A percentile compares a stretch with the other conserved stretches of the same genome.
Conservation (phyloP, 352 stramenopile species). For the Phytopythium aichiense region DNA sequence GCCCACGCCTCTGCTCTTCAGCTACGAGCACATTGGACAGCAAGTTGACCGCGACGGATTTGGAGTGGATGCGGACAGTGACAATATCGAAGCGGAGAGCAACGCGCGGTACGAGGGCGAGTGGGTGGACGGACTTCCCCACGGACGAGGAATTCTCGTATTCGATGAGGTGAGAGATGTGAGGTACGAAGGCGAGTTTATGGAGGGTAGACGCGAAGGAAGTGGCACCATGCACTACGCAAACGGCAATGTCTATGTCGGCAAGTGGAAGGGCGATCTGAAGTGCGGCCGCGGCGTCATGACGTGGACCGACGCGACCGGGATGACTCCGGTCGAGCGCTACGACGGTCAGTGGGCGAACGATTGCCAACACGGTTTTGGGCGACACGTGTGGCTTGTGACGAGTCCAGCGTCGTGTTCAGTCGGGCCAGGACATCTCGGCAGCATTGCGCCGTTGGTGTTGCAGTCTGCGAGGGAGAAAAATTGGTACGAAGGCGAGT, state of each 20-base stretch:
- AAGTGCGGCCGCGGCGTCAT: constrained; percentile 79
- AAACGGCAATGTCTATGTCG: constrained; percentile 59
- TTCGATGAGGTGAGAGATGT: constrained; percentile 63
- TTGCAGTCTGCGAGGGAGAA: constrained; percentile 28
- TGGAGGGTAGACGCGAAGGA: constrained; percentile 45
- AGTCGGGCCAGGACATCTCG: background rate
- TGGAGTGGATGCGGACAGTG: background rate
- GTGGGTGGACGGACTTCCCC: constrained; percentile 64
- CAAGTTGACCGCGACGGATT: background rate
- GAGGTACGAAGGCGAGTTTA: constrained; percentile 56
- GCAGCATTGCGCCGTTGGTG: constrained; percentile 2
- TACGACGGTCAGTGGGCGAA: constrained; percentile 77
- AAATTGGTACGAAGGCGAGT: constrained; percentile 88
- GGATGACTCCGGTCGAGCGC: constrained; percentile 30
- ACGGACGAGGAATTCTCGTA: constrained; percentile 65
- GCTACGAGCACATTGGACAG: constrained; percentile 11
- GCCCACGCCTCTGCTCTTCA: constrained; percentile 24
- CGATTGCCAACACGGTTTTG: constrained; percentile 74
- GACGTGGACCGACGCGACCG: constrained; percentile 43
- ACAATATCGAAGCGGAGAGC: constrained; percentile 19
- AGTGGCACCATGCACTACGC: constrained; percentile 65
- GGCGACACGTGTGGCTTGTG: constrained; percentile 73
- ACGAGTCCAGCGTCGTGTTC: background rate
- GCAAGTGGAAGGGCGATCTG: constrained; percentile 61
- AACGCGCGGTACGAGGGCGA: constrained; percentile 74